Conservation (phyloP, 192 early-diverging fungal genomes). For the Linnemannia schmuckeri region DNA sequence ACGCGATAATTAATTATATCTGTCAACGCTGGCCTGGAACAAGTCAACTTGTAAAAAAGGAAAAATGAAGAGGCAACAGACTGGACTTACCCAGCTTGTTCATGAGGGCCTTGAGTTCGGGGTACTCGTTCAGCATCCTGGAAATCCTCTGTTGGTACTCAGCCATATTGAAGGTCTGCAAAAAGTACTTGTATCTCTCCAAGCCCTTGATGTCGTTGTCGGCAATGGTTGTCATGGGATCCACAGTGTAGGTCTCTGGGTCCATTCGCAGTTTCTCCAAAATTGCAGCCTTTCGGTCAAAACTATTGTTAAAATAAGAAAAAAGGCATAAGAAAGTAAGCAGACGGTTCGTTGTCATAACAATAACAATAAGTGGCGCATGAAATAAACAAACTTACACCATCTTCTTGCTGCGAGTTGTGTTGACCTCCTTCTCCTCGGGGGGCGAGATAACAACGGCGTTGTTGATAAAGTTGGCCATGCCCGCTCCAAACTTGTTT, state of each 20-base stretch:
- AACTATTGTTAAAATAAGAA: slow-evolving; percentile 22
- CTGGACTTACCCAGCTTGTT: slow-evolving; percentile 53
- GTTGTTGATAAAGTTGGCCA: slow-evolving; percentile 56
- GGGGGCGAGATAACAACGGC: slow-evolving; percentile 61
- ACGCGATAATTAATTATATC: neutral
- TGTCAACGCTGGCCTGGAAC: neutral
- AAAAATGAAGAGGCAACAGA: neutral
- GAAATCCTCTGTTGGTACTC: slow-evolving; percentile 65
- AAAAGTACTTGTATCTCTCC: slow-evolving; percentile 59
- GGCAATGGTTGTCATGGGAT: slow-evolving; percentile 52
- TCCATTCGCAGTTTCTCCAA: slow-evolving; percentile 60
- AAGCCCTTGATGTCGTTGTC: slow-evolving; percentile 54
- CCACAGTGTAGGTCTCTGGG: slow-evolving; percentile 51
- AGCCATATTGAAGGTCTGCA: slow-evolving; percentile 59
- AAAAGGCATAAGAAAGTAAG: neutral
- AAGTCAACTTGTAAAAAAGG: neutral
- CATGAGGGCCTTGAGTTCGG: slow-evolving; percentile 62
- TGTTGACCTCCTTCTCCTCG: slow-evolving; percentile 22
- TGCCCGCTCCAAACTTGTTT: slow-evolving; percentile 61
- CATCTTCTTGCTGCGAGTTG: slow-evolving; percentile 35
- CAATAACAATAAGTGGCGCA: neutral
- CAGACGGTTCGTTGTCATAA: neutral
- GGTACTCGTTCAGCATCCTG: slow-evolving; percentile 57
- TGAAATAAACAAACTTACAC: slow-evolving; percentile 20
- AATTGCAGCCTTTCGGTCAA: slow-evolving; percentile 62